A percentile compares a stretch with the other conserved stretches of the same genome.
phyloP scores from a whole-genome alignment of 2,329 filamentous ascomycete genomes.

The Thielaviopsis cerberus region DNA sequence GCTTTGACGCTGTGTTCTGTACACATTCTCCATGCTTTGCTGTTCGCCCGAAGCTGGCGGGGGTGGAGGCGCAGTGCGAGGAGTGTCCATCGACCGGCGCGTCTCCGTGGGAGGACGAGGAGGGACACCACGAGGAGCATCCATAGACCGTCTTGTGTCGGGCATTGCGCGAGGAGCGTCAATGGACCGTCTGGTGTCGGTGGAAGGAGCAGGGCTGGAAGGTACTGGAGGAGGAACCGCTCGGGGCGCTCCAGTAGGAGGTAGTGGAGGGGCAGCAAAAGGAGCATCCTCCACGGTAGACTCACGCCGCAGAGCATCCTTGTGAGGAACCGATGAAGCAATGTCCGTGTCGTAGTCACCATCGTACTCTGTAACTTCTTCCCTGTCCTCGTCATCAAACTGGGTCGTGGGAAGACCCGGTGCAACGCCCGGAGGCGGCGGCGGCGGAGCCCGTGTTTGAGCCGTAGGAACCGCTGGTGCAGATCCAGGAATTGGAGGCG shows the following conservation, averaged over 20 bases:
- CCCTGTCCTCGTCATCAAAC: slow-evolving; percentile 46
- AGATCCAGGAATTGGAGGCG: slow-evolving; percentile 41
- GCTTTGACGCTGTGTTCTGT: slow-evolving; percentile 18
- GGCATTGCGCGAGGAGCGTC: slow-evolving; percentile 44
- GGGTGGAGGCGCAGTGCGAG: slow-evolving; percentile 24
- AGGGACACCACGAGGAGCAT: slow-evolving; percentile 51
- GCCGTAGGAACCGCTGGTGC: slow-evolving; percentile 27
- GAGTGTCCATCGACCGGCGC: slow-evolving; percentile 45
- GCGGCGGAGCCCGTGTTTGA: slow-evolving; percentile 43
- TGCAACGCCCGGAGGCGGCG: slow-evolving; percentile 30
- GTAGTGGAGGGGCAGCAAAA: slow-evolving; percentile 32
- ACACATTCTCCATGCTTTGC: slow-evolving; percentile 44
- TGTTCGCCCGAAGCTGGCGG: slow-evolving; percentile 15
- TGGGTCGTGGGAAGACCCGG: slow-evolving; percentile 25
- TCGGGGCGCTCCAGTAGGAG: slow-evolving; percentile 24
- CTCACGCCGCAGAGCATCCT: slow-evolving; percentile 62
- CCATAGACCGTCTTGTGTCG: slow-evolving; percentile 42
- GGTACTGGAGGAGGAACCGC: slow-evolving; percentile 36
- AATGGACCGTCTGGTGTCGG: slow-evolving; percentile 39
- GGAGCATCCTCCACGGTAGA: slow-evolving; percentile 32
- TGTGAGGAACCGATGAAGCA: slow-evolving; percentile 78
- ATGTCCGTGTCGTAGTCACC: slow-evolving; percentile 98
- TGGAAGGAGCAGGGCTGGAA: slow-evolving; percentile 31
- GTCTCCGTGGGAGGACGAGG: slow-evolving; percentile 38
- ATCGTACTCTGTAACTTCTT: slow-evolving; percentile 83